Evolutionary conservation across 345 rosid species (phyloP).

Genomic region (Clausena lansium): DNA sequence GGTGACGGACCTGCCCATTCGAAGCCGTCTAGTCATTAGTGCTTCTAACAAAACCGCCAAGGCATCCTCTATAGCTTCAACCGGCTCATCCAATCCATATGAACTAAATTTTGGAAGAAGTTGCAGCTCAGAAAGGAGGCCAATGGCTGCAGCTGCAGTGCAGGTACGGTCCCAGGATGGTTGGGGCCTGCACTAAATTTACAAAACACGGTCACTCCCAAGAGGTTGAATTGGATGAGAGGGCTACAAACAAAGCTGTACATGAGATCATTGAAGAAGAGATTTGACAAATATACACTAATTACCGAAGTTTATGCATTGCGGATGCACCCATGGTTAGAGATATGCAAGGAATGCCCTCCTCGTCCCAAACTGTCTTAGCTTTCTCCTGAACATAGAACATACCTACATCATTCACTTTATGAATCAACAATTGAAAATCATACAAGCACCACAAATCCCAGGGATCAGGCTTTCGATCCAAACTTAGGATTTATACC

Average conservation of each 20-base stretch:
- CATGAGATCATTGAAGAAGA: neutral
- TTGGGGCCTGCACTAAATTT: constrained; percentile 67
- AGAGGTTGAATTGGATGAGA: neutral
- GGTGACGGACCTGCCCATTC: constrained; percentile 92
- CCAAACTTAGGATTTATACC: neutral
- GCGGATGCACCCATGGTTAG: constrained; percentile 72
- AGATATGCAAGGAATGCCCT: constrained; percentile 75
- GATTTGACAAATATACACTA: neutral
- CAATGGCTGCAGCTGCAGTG: constrained; percentile 87
- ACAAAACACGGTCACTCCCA: constrained; percentile 2
- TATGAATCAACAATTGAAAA: neutral
- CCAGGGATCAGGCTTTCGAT: neutral
- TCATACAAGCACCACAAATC: neutral
- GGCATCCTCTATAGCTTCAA: constrained; percentile 67
- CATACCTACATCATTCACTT: neutral
- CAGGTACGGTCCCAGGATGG: constrained; percentile 98
- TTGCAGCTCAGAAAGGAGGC: constrained; percentile 72
- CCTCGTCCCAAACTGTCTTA: constrained; percentile 68
- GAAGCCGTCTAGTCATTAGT: constrained; percentile 70
- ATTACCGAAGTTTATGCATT: constrained; percentile 94
- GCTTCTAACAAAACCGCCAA: constrained; percentile 61
- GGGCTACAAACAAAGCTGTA: neutral
- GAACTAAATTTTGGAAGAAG: constrained; percentile 52
- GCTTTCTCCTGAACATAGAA: constrained; percentile 59
- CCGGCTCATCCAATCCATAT: constrained; percentile 53